Evolutionary conservation across 805 yeast species (phyloP).

Genomic region (Metschnikowia baotianmanensis): DNA sequence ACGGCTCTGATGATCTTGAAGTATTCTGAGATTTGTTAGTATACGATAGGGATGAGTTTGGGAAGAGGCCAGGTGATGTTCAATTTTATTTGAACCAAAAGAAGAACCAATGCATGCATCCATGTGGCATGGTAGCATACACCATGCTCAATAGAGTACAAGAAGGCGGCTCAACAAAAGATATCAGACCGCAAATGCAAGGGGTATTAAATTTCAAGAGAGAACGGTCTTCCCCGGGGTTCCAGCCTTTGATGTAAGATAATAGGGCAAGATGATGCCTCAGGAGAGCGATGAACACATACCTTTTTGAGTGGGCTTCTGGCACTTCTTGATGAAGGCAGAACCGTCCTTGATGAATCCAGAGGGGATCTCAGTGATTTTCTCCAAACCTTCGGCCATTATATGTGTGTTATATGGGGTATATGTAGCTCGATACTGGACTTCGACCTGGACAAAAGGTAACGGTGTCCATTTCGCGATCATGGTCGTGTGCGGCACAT

Average conservation of each 20-base stretch:
- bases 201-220: no score
- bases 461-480: constrained; percentile 15
- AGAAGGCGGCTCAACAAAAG: no score
- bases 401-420: not conserved
- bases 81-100: no score
- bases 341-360: constrained; percentile 91
- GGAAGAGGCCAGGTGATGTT: no score
- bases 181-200: no score
- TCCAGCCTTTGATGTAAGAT: no score
- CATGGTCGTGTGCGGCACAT: constrained; percentile 11
- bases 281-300: constrained; percentile 33
- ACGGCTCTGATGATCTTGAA: constrained; percentile 88
- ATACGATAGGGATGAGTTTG: no score
- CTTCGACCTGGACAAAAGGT: constrained; percentile 2
- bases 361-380: constrained; percentile 79
- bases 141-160: no score
- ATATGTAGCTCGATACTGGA: not conserved
- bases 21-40: constrained; percentile 59
- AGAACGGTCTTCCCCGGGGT: no score
- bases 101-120: no score
- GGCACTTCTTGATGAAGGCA: constrained; percentile 85
- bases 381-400: constrained; percentile 66
- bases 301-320: constrained; percentile 86
- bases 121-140: no score
- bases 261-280: no score